Evolutionary conservation across 768 basidiomycete genomes (phyloP).

Genomic region (Mycena vitilis): DNA sequence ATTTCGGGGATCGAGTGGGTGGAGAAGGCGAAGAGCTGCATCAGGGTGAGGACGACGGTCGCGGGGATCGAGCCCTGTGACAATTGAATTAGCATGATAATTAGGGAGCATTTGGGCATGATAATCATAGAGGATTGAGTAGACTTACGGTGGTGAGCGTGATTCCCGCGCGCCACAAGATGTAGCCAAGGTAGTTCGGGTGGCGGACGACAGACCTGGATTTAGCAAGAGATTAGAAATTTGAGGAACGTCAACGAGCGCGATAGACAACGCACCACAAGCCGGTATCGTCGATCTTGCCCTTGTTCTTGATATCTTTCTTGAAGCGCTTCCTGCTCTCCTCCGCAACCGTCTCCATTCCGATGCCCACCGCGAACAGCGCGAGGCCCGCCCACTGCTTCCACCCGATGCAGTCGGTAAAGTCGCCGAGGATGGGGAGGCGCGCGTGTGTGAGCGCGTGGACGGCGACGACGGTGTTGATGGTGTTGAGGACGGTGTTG

Average conservation of each 20-base stretch:
- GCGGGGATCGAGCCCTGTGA: conserved; percentile 26
- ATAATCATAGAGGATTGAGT: too few relatives aligned
- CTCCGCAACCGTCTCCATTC: conserved; percentile 40
- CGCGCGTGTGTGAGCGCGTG: conserved; percentile 31
- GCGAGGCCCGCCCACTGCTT: conserved; percentile 35
- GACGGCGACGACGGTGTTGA: conserved; percentile 40
- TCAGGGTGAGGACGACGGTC: background rate
- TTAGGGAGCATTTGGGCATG: too few relatives aligned
- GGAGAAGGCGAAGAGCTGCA: conserved; percentile 9
- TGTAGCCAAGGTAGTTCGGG: conserved; percentile 41
- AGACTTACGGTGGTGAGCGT: conserved; percentile 32
- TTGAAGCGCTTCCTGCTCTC: conserved; percentile 40
- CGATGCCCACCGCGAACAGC: conserved; percentile 33
- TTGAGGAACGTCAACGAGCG: background rate
- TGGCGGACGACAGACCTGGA: conserved; percentile 37
- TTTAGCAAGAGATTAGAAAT: too few relatives aligned
- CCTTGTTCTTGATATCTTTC: conserved; percentile 39
- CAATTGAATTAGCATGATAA: background rate
- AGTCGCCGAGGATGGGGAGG: conserved; percentile 15
- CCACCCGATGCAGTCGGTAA: conserved; percentile 34
- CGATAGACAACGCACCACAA: conserved; percentile 35
- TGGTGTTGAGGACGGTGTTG: conserved; percentile 31
- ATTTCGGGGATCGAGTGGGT: conserved; percentile 15
- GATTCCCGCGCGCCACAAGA: conserved; percentile 40
- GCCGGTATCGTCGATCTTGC: conserved; percentile 37